Evolutionary conservation across 2,329 filamentous ascomycete genomes (phyloP).

Genomic region (Ophiosphaerella narmari): DNA sequence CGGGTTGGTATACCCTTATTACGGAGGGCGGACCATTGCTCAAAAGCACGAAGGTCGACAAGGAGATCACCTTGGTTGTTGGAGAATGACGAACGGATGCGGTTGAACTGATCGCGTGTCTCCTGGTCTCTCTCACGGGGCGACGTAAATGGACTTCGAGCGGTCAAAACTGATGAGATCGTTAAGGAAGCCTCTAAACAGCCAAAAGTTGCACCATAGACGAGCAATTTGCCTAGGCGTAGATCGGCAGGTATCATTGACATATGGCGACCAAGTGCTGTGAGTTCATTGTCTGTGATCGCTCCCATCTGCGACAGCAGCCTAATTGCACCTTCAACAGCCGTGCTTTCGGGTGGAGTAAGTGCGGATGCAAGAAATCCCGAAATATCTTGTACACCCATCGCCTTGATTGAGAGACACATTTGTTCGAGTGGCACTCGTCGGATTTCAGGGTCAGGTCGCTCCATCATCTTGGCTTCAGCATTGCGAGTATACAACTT

Average conservation of each 20-base stretch:
- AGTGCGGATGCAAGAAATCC: conserved; percentile 83
- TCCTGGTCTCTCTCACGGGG: conserved; percentile 83
- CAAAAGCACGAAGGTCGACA: conserved; percentile 82
- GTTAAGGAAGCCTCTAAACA: conserved; percentile 88
- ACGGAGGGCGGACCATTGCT: conserved; percentile 75
- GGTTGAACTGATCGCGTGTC: conserved; percentile 79
- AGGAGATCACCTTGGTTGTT: conserved; percentile 83
- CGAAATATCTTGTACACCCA: conserved; percentile 84
- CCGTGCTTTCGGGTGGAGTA: conserved; percentile 82
- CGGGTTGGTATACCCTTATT: conserved; percentile 61
- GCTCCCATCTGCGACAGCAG: conserved; percentile 86
- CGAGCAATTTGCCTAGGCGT: conserved; percentile 90
- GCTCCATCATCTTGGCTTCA: conserved; percentile 81
- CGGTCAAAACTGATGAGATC: conserved; percentile 90
- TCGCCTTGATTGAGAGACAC: conserved; percentile 90
- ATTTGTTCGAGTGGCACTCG: conserved; percentile 92
- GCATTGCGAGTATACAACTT: conserved; percentile 90
- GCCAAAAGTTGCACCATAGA: conserved; percentile 91
- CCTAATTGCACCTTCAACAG: conserved; percentile 82
- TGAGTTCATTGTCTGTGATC: conserved; percentile 82
- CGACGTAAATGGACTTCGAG: conserved; percentile 82
- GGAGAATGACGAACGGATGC: conserved; percentile 75
- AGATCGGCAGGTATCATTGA: conserved; percentile 94
- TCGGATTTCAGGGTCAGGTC: conserved; percentile 91
- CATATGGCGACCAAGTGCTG: conserved; percentile 89